A percentile compares a stretch with the other conserved stretches of the same genome.
Evolutionary conservation across 2,329 filamentous ascomycete genomes (phyloP).

Genomic region (Rhytidhysteron rufulum): DNA sequence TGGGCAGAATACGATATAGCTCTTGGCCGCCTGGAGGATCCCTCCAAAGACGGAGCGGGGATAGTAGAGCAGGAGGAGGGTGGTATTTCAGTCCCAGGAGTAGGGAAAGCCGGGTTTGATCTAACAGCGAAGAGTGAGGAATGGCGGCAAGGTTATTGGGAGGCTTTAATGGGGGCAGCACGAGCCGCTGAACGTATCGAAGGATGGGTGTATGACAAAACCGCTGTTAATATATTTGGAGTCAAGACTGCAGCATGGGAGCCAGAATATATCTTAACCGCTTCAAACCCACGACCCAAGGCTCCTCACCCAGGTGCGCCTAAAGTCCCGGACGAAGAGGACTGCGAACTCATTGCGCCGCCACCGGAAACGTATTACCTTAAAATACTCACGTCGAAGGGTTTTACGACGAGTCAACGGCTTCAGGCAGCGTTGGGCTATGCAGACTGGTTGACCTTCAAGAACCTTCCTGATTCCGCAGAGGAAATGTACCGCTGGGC

Average conservation of each 20-base stretch:
- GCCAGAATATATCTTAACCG: conserved; percentile 70
- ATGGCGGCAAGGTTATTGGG: conserved; percentile 83
- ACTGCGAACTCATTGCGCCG: conserved; percentile 65
- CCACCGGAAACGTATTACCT: conserved; percentile 74
- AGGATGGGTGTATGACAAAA: conserved; percentile 69
- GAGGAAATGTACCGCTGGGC: conserved; percentile 72
- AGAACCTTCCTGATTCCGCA: conserved; percentile 61
- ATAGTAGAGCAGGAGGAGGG: conserved; percentile 56
- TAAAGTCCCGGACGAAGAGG: conserved; percentile 67
- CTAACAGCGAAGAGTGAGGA: conserved; percentile 71
- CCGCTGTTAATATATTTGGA: conserved; percentile 42
- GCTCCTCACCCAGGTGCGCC: conserved; percentile 64
- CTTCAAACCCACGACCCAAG: conserved; percentile 75
- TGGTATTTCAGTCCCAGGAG: conserved; percentile 35
- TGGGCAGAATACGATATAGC: conserved; percentile 58
- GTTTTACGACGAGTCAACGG: conserved; percentile 74
- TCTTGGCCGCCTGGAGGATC: conserved; percentile 66
- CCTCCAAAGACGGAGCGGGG: conserved; percentile 63
- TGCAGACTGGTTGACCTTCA: conserved; percentile 80
- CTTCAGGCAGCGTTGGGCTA: conserved; percentile 79
- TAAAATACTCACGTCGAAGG: conserved; percentile 74
- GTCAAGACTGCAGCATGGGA: conserved; percentile 60
- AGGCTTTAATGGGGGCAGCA: conserved; percentile 73
- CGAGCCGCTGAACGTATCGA: conserved; percentile 77
- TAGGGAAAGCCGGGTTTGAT: conserved; percentile 57